Percentiles rank a stretch among this genome's conserved stretches.
These are phyloP conservation scores for Fusarium sp. DNA, from an alignment of 2,329 filamentous ascomycete genomes.

Conservation along the genomic window DNA sequence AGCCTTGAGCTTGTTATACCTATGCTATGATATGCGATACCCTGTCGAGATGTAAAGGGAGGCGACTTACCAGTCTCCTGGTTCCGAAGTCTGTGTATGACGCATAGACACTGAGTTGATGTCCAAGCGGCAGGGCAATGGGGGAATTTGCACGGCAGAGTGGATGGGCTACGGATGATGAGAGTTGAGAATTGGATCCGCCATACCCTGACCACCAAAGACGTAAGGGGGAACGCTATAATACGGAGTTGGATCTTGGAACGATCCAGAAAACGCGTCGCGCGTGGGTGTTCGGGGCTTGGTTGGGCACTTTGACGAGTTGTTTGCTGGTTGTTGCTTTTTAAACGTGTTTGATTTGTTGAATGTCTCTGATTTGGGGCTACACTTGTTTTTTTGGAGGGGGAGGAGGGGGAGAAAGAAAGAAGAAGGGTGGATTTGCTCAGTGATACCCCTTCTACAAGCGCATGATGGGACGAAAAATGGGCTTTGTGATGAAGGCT, in stretches of 20 bases:
- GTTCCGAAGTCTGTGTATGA: slow-evolving; percentile 19
- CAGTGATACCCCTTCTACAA: slow-evolving; percentile 11
- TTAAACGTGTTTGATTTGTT: slow-evolving; percentile 20
- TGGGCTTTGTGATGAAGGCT: slow-evolving; percentile 5
- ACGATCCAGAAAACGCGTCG: slow-evolving; percentile 28
- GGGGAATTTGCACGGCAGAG: background rate
- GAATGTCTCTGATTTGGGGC: slow-evolving; percentile 31
- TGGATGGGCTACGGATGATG: slow-evolving; percentile 7
- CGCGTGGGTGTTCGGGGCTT: slow-evolving; percentile 29
- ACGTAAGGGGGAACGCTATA: slow-evolving; percentile 7
- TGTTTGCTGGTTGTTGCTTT: slow-evolving; percentile 17
- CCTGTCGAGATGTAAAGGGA: slow-evolving; percentile 5
- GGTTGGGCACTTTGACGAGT: slow-evolving; percentile 26
- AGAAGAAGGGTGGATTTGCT: background rate
- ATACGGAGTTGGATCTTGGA: slow-evolving; percentile 31
- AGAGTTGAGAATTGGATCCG: slow-evolving; percentile 26
- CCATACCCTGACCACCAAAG: slow-evolving; percentile 8
- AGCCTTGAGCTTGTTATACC: slow-evolving; percentile 3
- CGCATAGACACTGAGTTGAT: slow-evolving; percentile 19
- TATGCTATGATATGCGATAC: background rate
- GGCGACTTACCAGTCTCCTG: slow-evolving; percentile 1
- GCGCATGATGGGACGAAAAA: slow-evolving; percentile 9
- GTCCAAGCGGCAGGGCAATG: slow-evolving; percentile 3
- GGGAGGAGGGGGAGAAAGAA: background rate
- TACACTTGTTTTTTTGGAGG: background rate